Percentiles rank a stretch among this genome's conserved stretches.
Conservation (phyloP, 2,329 filamentous ascomycete species). For the Diaporthe velutina region DNA sequence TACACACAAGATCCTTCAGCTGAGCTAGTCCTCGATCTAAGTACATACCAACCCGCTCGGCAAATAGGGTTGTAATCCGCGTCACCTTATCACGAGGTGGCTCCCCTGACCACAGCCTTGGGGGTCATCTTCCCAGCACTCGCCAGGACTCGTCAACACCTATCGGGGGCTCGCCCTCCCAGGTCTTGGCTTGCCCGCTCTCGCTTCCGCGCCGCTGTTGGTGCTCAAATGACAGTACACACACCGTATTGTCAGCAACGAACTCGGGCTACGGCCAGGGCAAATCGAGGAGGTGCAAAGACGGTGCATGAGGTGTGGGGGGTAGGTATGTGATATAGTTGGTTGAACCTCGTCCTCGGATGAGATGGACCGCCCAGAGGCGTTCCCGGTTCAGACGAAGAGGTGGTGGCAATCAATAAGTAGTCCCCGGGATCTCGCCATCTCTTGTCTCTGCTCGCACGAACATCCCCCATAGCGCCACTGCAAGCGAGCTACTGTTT, state of each 20-base stretch:
- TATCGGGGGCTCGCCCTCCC: slow-evolving; percentile 19
- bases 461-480: slow-evolving; percentile 11
- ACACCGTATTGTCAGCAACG: slow-evolving; percentile 17
- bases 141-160: slow-evolving; percentile 2
- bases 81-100: slow-evolving; percentile 26
- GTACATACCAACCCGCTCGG: slow-evolving; percentile 20
- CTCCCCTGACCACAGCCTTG: slow-evolving; percentile 28
- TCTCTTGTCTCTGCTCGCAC: not conserved
- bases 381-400: not conserved
- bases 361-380: slow-evolving; percentile 5
- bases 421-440: slow-evolving; percentile 18
- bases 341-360: slow-evolving; percentile 12
- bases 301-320: slow-evolving; percentile 29
- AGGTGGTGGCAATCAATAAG: slow-evolving; percentile 29
- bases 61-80: slow-evolving; percentile 33
- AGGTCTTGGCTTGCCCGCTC: slow-evolving; percentile 23
- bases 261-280: slow-evolving; percentile 9
- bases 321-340: slow-evolving; percentile 13
- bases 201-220: slow-evolving; percentile 10
- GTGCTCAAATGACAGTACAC: slow-evolving; percentile 15
- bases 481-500: slow-evolving; percentile 8
- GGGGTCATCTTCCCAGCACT: slow-evolving; percentile 24
- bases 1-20: slow-evolving; percentile 26
- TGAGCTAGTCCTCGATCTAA: slow-evolving; percentile 28
- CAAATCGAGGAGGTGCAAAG: slow-evolving; percentile 15